These are phyloP conservation scores for Hanseniaspora taiwanica DNA, from an alignment of 805 yeast species.

Conservation along the genomic window DNA sequence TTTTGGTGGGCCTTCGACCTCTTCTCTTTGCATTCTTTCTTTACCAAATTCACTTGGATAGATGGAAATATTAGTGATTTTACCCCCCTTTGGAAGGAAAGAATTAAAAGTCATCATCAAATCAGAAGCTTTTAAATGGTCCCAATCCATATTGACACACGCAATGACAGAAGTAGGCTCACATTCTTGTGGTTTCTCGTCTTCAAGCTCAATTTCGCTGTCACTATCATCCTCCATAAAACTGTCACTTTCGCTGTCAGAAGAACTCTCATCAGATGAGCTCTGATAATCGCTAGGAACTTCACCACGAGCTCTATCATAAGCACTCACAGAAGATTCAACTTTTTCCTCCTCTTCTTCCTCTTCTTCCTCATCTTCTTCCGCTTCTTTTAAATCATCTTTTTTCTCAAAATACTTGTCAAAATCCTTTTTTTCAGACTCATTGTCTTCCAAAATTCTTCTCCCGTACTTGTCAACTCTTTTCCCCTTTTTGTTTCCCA, in stretches of 20 bases:
- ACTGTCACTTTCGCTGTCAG: conserved; percentile 31
- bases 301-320: conserved; percentile 62
- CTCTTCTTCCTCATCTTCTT: conserved; percentile 13
- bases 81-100: conserved; percentile 68
- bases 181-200: conserved; percentile 62
- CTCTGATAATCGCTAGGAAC: conserved; percentile 31
- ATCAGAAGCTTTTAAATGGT: conserved; percentile 76
- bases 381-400: conserved; percentile 21
- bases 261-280: conserved; percentile 32
- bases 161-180: conserved; percentile 78
- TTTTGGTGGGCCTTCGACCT: conserved; percentile 81
- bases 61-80: conserved; percentile 52
- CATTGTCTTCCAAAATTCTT: conserved; percentile 31
- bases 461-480: conserved; percentile 79
- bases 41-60: conserved; percentile 91
- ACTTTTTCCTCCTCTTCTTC: conserved; percentile 11
- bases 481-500: conserved; percentile 36
- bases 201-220: conserved; percentile 42
- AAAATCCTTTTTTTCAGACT: conserved; percentile 36
- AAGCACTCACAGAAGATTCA: conserved; percentile 9
- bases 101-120: conserved; percentile 79
- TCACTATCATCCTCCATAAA: conserved; percentile 28
- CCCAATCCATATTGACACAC: conserved; percentile 96
- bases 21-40: conserved; percentile 81
- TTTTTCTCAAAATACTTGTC: conserved; percentile 53